Evolutionary conservation across 306 rosid species (phyloP).

Genomic region (Trifolium repens): DNA sequence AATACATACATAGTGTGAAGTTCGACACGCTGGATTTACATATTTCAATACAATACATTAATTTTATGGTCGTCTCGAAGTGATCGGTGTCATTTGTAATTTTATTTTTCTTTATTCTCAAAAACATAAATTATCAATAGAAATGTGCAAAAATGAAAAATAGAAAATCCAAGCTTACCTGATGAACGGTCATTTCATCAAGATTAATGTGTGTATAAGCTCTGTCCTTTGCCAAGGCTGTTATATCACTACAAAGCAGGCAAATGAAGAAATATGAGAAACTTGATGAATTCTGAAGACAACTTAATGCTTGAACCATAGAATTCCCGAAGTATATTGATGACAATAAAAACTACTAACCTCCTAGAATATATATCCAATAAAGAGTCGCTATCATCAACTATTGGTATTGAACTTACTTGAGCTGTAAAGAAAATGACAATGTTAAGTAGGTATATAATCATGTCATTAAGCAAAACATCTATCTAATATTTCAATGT

Average conservation of each 20-base stretch:
- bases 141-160: background rate
- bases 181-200: slow-evolving; percentile 94
- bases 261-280: slow-evolving; percentile 39
- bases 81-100: slow-evolving; percentile 14
- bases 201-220: slow-evolving; percentile 88
- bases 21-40: too few species aligned
- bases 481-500: slow-evolving; percentile 16
- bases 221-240: slow-evolving; percentile 98
- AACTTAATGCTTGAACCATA: slow-evolving; percentile 32
- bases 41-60: background rate
- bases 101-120: background rate
- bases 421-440: slow-evolving; percentile 65
- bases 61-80: slow-evolving; percentile 13
- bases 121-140: slow-evolving; percentile 15
- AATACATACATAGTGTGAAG: too few species aligned
- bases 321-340: slow-evolving; percentile 6
- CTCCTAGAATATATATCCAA: slow-evolving; percentile 97
- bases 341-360: slow-evolving; percentile 58
- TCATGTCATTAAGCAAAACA: slow-evolving; percentile 32
- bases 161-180: slow-evolving; percentile 52
- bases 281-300: slow-evolving; percentile 7
- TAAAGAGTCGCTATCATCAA: slow-evolving; percentile 89
- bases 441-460: slow-evolving; percentile 11
- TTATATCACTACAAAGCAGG: slow-evolving; percentile 77
- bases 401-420: slow-evolving; percentile 96